These are phyloP conservation scores for Colletotrichum sp. DNA, from an alignment of 2,329 filamentous ascomycete species.

Conservation along the genomic window DNA sequence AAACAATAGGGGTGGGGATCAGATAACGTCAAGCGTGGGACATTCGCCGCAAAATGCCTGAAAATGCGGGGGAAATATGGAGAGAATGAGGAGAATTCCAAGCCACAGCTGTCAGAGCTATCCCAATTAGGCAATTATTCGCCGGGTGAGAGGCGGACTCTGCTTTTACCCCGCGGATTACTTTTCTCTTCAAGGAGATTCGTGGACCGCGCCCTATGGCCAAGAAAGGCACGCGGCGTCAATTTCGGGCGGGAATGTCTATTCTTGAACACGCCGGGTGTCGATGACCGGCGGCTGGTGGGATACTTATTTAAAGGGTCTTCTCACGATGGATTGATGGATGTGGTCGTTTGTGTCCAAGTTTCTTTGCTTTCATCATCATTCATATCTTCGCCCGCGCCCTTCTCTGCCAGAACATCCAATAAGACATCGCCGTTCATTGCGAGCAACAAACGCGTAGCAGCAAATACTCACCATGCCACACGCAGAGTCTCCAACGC, in stretches of 20 bases:
- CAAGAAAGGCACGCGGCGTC: not conserved
- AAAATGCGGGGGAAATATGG: not conserved
- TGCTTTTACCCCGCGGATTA: not conserved
- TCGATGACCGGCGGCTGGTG: not conserved
- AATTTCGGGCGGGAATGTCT: not conserved
- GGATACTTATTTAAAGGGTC: not conserved
- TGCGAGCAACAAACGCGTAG: accelerated
- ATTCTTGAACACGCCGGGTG: not conserved
- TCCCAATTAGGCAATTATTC: not conserved
- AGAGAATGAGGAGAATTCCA: not conserved
- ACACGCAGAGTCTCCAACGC: not conserved
- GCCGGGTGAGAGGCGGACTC: not conserved
- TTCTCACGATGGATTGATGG: not conserved
- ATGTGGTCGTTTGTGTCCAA: no score
- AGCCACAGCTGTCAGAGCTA: not conserved
- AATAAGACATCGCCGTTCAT: accelerated
- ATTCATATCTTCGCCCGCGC: no score
- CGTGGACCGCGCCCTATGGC: not conserved
- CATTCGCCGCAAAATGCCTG: not conserved
- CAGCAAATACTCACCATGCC: not conserved
- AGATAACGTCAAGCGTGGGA: not conserved
- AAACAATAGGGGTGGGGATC: not conserved
- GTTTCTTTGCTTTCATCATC: no score
- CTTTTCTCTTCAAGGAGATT: not conserved
- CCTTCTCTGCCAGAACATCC: not conserved